Conservation (phyloP, 2,329 filamentous ascomycete genomes). For the Diplodia mutila region DNA sequence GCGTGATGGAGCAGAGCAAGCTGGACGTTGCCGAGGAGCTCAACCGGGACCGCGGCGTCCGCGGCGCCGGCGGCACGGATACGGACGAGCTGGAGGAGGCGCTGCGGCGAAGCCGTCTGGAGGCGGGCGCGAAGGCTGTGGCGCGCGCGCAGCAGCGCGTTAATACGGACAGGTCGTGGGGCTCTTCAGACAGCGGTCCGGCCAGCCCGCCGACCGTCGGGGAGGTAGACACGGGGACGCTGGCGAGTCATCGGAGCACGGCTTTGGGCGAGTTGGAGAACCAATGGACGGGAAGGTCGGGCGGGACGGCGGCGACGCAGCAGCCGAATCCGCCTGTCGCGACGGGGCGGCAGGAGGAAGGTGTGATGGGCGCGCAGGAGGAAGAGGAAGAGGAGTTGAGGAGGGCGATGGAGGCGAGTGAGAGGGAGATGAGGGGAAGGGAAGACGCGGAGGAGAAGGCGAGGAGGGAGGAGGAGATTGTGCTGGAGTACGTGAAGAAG, state of each 20-base stretch:
- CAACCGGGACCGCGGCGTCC: neutral
- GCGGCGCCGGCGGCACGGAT: constrained; percentile 30
- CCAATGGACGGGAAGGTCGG: constrained; percentile 16
- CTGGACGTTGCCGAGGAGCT: constrained; percentile 47
- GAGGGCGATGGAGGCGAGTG: constrained; percentile 39
- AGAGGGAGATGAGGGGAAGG: constrained; percentile 30
- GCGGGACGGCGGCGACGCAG: neutral
- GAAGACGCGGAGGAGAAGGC: constrained; percentile 38
- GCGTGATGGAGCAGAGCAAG: constrained; percentile 54
- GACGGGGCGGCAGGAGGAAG: constrained; percentile 39
- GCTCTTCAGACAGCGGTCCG: neutral
- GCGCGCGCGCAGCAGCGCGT: constrained; percentile 21
- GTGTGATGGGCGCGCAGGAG: constrained; percentile 13
- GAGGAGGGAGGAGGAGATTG: constrained; percentile 68
- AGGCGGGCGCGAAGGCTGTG: constrained; percentile 33
- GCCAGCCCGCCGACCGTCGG: constrained; percentile 7
- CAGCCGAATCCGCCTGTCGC: neutral
- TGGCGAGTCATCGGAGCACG: constrained; percentile 25
- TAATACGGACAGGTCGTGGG: neutral
- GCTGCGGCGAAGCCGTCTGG: constrained; percentile 49
- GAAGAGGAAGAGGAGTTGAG: constrained; percentile 44
- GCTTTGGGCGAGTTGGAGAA: constrained; percentile 32
- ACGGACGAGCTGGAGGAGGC: constrained; percentile 50
- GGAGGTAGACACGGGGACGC: neutral
- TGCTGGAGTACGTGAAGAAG: constrained; percentile 74